Conservation (phyloP, 371 early-diverging fungal genomes). For the Funneliformis caledonium region DNA sequence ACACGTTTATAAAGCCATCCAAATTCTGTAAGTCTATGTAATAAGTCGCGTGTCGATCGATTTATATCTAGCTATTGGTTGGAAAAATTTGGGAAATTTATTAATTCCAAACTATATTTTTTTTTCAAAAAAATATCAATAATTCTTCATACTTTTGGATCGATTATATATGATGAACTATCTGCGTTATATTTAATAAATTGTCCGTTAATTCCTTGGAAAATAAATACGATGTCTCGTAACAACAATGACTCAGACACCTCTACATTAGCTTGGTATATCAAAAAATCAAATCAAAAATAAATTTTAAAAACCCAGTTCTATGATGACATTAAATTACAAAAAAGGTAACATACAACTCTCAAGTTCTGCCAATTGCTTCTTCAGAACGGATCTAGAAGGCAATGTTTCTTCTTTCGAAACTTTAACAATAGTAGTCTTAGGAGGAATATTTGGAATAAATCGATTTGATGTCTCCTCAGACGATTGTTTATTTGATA, state of each 20-base stretch:
- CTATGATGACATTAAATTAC: slow-evolving; percentile 1
- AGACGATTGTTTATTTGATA: slow-evolving; percentile 4
- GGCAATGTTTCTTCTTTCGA: slow-evolving; percentile 17
- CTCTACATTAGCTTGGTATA: slow-evolving; percentile 48
- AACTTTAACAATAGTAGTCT: neutral
- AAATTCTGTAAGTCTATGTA: slow-evolving; percentile 64
- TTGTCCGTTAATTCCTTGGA: slow-evolving; percentile 94
- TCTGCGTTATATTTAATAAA: slow-evolving; percentile 69
- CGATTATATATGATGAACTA: slow-evolving; percentile 56
- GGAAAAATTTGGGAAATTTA: neutral
- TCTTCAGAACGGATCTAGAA: slow-evolving; percentile 21
- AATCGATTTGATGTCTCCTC: slow-evolving; percentile 15
- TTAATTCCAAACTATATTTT: neutral
- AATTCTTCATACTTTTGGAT: slow-evolving; percentile 50
- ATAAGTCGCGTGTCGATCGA: slow-evolving; percentile 60
- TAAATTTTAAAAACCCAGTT: slow-evolving; percentile 18
- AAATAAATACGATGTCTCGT: slow-evolving; percentile 86
- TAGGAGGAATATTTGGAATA: slow-evolving; percentile 16
- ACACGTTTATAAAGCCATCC: slow-evolving; percentile 75
- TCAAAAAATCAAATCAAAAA: slow-evolving; percentile 34
- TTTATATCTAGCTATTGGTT: slow-evolving; percentile 55
- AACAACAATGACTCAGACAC: slow-evolving; percentile 73
- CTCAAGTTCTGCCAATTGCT: slow-evolving; percentile 20
- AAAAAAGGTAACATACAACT: slow-evolving; percentile 32
- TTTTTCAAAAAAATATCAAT: neutral